Evolutionary conservation across 352 stramenopile species (phyloP).

Genomic region (Phytophthora cryptogea): DNA sequence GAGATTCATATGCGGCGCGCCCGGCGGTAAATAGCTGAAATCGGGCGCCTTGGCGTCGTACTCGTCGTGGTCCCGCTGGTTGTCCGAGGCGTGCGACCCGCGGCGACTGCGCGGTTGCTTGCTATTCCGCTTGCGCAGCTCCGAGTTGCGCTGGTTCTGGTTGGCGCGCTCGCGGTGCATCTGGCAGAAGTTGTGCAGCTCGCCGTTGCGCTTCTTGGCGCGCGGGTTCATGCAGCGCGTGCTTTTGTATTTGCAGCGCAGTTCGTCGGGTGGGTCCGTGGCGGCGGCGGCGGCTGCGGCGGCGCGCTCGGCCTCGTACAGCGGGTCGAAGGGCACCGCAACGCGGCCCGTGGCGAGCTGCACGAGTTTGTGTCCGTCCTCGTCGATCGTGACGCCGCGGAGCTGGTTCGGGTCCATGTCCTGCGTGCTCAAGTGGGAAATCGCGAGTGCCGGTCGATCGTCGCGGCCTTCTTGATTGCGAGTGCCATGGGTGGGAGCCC

Average conservation of each 20-base stretch:
- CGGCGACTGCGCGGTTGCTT: constrained; percentile 23
- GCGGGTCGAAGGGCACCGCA: constrained; percentile 30
- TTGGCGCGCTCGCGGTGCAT: constrained; percentile 61
- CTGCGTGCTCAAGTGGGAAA: constrained; percentile 25
- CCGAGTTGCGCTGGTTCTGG: constrained; percentile 71
- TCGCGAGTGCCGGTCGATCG: constrained; percentile 27
- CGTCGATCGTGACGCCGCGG: constrained; percentile 16
- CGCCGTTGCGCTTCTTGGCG: constrained; percentile 50
- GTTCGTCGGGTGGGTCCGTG: constrained; percentile 29
- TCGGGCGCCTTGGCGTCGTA: neutral
- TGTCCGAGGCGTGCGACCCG: constrained; percentile 2
- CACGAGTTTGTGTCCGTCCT: constrained; percentile 39
- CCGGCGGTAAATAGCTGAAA: neutral
- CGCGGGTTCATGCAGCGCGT: constrained; percentile 46
- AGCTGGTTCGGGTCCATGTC: constrained; percentile 33
- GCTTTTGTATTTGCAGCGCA: constrained; percentile 55
- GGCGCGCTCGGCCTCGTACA: constrained; percentile 22
- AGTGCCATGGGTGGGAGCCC: constrained; percentile 16
- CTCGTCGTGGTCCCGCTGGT: constrained; percentile 10
- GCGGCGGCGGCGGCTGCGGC: constrained; percentile 20
- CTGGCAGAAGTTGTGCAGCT: constrained; percentile 58
- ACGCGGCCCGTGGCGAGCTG: constrained; percentile 34
- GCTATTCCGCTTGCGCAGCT: constrained; percentile 48
- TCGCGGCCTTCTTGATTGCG: constrained; percentile 12
- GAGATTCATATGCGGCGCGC: constrained; percentile 22